Evolutionary conservation across 2,329 filamentous ascomycete genomes (phyloP).

Genomic region (Macrophomina pseudophaseolina): DNA sequence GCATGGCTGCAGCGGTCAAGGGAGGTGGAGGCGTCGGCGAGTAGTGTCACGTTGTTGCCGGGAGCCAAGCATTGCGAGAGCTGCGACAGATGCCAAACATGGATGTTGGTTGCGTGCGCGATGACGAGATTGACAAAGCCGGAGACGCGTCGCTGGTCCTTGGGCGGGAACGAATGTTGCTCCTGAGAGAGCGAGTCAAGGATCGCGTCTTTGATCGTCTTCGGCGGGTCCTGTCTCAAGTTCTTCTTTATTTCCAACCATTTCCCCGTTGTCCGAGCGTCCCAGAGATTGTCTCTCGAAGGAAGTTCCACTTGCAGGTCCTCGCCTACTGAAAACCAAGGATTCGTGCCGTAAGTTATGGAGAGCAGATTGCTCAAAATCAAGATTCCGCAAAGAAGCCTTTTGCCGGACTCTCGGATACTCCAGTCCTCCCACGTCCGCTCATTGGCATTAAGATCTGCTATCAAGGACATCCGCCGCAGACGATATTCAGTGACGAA

Average conservation of each 20-base stretch:
- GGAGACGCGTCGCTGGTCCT: constrained; percentile 27
- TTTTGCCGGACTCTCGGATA: constrained; percentile 38
- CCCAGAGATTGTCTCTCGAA: constrained; percentile 41
- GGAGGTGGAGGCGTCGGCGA: constrained; percentile 26
- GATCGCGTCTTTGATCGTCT: constrained; percentile 29
- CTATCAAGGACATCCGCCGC: constrained; percentile 31
- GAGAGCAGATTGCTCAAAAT: constrained; percentile 41
- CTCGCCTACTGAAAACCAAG: constrained; percentile 40
- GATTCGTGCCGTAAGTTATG: constrained; percentile 40
- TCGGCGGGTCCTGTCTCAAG: constrained; percentile 21
- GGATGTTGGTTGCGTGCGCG: constrained; percentile 44
- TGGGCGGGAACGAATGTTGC: constrained; percentile 6
- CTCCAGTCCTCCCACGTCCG: constrained; percentile 39
- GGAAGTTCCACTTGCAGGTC: constrained; percentile 43
- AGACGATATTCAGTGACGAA: constrained; percentile 32
- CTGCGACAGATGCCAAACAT: constrained; percentile 43
- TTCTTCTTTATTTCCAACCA: constrained; percentile 30
- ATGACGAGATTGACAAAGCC: constrained; percentile 40
- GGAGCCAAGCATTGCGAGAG: constrained; percentile 36
- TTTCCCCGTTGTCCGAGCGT: constrained; percentile 34
- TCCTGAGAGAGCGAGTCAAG: constrained; percentile 35
- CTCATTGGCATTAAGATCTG: constrained; percentile 18
- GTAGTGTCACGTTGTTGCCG: background rate
- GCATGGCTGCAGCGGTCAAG: constrained; percentile 37
- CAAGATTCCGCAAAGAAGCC: constrained; percentile 40